Conservation (phyloP, 202 grass and related monocot genomes). For the Bolboschoenoplectus hybrid region DNA sequence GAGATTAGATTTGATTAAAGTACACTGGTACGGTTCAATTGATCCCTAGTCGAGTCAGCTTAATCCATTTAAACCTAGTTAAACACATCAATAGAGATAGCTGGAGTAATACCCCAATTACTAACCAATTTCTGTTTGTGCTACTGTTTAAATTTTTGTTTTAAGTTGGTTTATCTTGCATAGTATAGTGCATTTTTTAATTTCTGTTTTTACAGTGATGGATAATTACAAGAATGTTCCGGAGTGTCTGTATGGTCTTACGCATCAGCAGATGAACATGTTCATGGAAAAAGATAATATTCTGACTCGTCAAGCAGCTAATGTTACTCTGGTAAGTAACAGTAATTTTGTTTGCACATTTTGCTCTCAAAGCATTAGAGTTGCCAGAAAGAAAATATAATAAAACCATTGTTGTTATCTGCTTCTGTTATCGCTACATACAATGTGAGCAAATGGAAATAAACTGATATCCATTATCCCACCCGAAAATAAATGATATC, state of each 20-base stretch:
- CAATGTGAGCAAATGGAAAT: background rate
- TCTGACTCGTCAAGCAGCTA: conserved; percentile 52
- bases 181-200: background rate
- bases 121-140: background rate
- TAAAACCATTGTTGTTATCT: background rate
- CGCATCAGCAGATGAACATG: conserved; percentile 70
- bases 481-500: background rate
- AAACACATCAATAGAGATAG: background rate
- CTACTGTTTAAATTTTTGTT: background rate
- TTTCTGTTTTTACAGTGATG: conserved; percentile 59
- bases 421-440: background rate
- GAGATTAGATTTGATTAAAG: background rate
- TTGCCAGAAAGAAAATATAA: background rate
- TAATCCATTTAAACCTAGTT: background rate
- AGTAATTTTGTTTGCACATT: conserved; percentile 13
- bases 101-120: background rate
- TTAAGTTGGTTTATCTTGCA: conserved; percentile 17
- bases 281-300: conserved; percentile 70
- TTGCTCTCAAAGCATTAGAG: background rate
- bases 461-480: background rate
- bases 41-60: background rate
- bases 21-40: background rate
- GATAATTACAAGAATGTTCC: conserved; percentile 79
- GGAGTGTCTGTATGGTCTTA: conserved; percentile 69
- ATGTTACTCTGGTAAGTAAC: conserved; percentile 45